Base-by-base conservation (phyloP, 345 rosid genomes). In the Isatis tinctoria region DNA sequence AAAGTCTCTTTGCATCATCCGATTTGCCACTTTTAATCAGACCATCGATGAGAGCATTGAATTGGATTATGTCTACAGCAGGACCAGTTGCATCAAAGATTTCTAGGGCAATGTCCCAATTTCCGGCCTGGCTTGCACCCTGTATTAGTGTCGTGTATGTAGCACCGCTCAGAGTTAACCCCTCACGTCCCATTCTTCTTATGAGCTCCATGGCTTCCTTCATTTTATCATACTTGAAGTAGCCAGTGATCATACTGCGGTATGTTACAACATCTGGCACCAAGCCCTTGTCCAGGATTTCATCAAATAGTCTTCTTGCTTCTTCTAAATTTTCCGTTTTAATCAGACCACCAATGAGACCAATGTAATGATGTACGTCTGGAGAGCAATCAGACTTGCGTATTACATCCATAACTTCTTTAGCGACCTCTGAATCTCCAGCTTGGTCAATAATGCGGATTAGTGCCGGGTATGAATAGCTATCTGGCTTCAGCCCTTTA, bases 141-240 rank as follows among this genome's bases (percentile, higher is more conserved):
- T 8, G 60, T 14, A 54, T 54, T n/a, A 54, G 60, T 8, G 20
- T 30, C 12, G 36, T 28, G 60, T n/a, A 54, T n/a, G 33, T 4
- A 54, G 60, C 60, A 30, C 20, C 35, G 37, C 60, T 54, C 20
- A 30, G 36, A n/a, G 53, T 44, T 53, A 27, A 27, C 20, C 53
- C 68, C 12, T 54, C 60, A 14, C 60, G 22, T 54, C 22, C 10
- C 60, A 63, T 63, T 63, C 39, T 33, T 14, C 39, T 43, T n/a
- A 61, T 40, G 36, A 61, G 67, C 67, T 28, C 60, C 60, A 54
- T 30, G 37, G 60, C 60, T 54, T 28, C 60, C 39, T 28, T 54
- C 60, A 54, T 28, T 54, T 54, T 54, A 30, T 37, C 62, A 58
- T 4, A 16, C 62, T 4, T n/a, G n/a, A n/a, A n/a, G n/a, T n/a